Evolutionary conservation across 2,329 filamentous ascomycete genomes (phyloP), one percentile per base, ranked within the genome.

Genomic region (Colletotrichum sp.): DNA sequence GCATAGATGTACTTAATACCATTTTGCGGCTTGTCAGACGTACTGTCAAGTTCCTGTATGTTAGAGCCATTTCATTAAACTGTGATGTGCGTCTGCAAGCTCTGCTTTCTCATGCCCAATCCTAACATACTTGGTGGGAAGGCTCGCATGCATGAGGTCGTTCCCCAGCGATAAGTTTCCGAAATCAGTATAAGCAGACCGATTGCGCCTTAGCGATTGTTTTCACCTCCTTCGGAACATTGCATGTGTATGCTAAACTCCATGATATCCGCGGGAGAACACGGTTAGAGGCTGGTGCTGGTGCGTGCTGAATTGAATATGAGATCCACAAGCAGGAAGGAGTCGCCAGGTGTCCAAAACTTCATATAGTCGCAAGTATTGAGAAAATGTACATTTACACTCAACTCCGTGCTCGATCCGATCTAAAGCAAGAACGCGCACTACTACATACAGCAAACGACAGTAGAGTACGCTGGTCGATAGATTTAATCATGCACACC

Each of bases 1-100:
- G 16, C 57, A 69, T 76, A 76, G 59, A 73, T 72, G 49, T 76
- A 73, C 74, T 74, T 69, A 65, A 65, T 76, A 76, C 57, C 34
- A 73, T 64, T 76, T 67, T 30, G 8, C 18, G 28, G 12, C 30
- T 62, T 62, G 28, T 49, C 44, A 49, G 44, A 13, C n/a, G 44
- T 49, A 13, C 13, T 49, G 44, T 13, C 44, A 49, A 49, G n/a
- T 49, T 49, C 30, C n/a, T 21, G n/a, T 34, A 34, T 62, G 7
- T 34, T 34, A 16, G 18, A 32, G 59, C 18, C 2, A 62, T 21
- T 32, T 62, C 10, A 49, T 49, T 15, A 9, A 9, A 15, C n/a
- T 21, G 59, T 62, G 32, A 13, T 62, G 21, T n/a, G 28, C 59
- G 28, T 12, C 30, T 32, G 44, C 10, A 49, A 21, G 18, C 44